Evolutionary conservation across 2,329 filamentous ascomycete genomes (phyloP).

Genomic region (Monascus ruber): DNA sequence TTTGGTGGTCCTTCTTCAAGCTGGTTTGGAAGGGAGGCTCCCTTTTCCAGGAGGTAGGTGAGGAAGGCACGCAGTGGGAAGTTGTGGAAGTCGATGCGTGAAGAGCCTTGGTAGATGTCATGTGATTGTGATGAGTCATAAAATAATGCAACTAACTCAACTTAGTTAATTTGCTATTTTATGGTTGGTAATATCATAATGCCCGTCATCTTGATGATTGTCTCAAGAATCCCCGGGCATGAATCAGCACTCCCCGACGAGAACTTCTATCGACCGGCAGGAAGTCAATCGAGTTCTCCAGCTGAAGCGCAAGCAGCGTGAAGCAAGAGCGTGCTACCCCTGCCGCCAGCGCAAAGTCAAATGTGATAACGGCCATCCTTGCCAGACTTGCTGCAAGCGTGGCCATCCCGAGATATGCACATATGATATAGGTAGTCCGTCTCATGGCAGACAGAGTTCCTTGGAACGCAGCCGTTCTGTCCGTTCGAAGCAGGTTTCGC

Average conservation of each 20-base stretch:
- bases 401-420: slow-evolving; percentile 19
- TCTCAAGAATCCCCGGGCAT: background rate
- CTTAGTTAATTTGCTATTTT: too few species aligned
- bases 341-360: slow-evolving; percentile 27
- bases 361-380: slow-evolving; percentile 19
- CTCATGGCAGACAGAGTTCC: background rate
- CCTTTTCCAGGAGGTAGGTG: too few species aligned
- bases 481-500: too few species aligned
- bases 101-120: too few species aligned
- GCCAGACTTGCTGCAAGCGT: slow-evolving; percentile 16
- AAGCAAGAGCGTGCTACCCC: slow-evolving; percentile 22
- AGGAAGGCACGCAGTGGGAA: too few species aligned
- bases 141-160: too few species aligned
- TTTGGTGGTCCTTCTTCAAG: too few species aligned
- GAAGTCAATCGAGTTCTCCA: slow-evolving; percentile 18
- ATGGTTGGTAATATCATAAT: too few species aligned
- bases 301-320: slow-evolving; percentile 17
- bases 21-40: too few species aligned
- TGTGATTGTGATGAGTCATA: too few species aligned
- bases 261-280: slow-evolving; percentile 10
- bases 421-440: slow-evolving; percentile 6
- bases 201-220: too few species aligned
- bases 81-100: too few species aligned
- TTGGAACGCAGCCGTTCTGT: background rate
- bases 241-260: background rate